Percentiles rank a stretch among this genome's conserved stretches.
Evolutionary conservation across 768 basidiomycete genomes (phyloP).

Genomic region (Leucocoprinus birnbaumii): DNA sequence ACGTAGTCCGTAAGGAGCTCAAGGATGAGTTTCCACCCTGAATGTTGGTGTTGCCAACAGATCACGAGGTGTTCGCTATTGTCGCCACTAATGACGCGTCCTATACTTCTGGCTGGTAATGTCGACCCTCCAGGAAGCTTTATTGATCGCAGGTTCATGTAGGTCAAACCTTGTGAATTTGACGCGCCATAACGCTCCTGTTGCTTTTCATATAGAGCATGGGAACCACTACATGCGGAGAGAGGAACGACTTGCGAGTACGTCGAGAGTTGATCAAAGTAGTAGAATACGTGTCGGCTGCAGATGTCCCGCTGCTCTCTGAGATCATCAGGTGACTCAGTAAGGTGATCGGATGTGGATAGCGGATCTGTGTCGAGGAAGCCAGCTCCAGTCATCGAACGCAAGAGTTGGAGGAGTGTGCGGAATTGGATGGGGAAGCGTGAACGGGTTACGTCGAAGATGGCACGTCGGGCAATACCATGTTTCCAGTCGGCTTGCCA

Average conservation of each 20-base stretch:
- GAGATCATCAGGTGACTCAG: constrained; percentile 34
- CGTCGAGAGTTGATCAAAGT: constrained; percentile 66
- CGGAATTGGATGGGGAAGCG: constrained; percentile 81
- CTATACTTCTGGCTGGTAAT: constrained; percentile 64
- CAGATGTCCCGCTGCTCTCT: constrained; percentile 44
- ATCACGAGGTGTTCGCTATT: constrained; percentile 68
- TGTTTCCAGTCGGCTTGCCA: constrained; percentile 79
- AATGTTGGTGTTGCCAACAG: constrained; percentile 78
- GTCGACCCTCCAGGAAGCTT: constrained; percentile 74
- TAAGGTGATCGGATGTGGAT: constrained; percentile 42
- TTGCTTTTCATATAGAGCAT: constrained; percentile 70
- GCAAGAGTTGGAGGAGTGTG: constrained; percentile 67
- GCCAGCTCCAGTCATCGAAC: constrained; percentile 74
- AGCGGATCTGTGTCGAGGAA: constrained; percentile 75
- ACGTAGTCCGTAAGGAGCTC: constrained; percentile 80
- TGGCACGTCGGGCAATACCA: constrained; percentile 66
- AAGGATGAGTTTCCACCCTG: constrained; percentile 84
- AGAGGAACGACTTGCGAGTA: constrained; percentile 73
- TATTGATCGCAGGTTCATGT: constrained; percentile 63
- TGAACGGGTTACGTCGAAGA: constrained; percentile 79
- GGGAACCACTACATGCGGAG: constrained; percentile 58
- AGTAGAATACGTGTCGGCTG: constrained; percentile 69
- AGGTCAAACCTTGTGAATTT: constrained; percentile 48
- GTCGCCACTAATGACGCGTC: constrained; percentile 71
- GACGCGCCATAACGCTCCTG: constrained; percentile 54